Evolutionary conservation across 768 basidiomycete genomes (phyloP).

Genomic region (Boletus rex-veris): DNA sequence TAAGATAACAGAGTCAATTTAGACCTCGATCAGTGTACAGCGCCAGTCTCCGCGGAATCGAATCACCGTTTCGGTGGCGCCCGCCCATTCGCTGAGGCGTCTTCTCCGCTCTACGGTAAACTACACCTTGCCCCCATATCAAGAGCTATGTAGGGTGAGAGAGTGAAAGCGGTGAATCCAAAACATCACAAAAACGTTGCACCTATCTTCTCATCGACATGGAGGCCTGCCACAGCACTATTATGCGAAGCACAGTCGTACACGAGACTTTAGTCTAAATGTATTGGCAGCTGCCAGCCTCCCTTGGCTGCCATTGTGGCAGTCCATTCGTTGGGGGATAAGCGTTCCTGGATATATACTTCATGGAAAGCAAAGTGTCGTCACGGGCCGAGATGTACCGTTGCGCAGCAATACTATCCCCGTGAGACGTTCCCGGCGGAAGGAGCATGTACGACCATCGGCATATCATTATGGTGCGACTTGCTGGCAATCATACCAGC

Average conservation of each 20-base stretch:
- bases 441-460: background rate
- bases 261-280: background rate
- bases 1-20: constrained; percentile 24
- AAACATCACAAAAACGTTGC: constrained; percentile 4
- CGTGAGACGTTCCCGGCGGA: background rate
- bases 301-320: background rate
- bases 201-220: background rate
- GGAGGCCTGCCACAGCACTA: background rate
- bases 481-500: too few species aligned
- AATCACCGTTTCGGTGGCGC: background rate
- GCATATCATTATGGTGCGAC: background rate
- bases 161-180: background rate
- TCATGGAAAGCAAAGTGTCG: too few species aligned
- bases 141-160: background rate
- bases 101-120: constrained; percentile 6
- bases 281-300: background rate
- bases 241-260: background rate
- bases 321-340: background rate
- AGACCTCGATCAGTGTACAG: constrained; percentile 9
- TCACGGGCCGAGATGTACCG: background rate
- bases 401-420: background rate
- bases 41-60: constrained; percentile 23
- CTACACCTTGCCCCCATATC: background rate
- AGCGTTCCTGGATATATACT: background rate
- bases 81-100: background rate